Percentiles rank a stretch among this genome's conserved stretches.
phyloP scores from a whole-genome alignment of 768 basidiomycete species.

The Sistotremastrum suecicum region DNA sequence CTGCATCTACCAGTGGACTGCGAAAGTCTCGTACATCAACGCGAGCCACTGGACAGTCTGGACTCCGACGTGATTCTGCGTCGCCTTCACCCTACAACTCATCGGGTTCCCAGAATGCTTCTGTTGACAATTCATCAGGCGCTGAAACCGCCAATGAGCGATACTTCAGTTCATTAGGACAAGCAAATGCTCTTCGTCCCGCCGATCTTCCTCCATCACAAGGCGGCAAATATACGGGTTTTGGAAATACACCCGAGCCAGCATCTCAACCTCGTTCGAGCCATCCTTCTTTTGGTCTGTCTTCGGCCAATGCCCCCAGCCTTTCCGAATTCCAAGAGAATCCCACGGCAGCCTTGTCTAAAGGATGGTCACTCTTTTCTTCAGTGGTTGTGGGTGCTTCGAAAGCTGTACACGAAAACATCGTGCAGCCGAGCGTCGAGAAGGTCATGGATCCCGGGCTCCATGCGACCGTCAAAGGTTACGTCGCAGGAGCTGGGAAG shows the following conservation, averaged over 20 bases:
- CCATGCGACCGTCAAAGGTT: slow-evolving; percentile 59
- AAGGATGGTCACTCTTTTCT: slow-evolving; percentile 95
- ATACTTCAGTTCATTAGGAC: slow-evolving; percentile 76
- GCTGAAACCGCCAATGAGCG: slow-evolving; percentile 74
- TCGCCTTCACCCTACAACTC: slow-evolving; percentile 39
- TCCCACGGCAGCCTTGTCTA: slow-evolving; percentile 71
- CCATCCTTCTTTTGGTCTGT: slow-evolving; percentile 57
- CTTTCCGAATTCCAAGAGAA: slow-evolving; percentile 76
- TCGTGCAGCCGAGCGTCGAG: slow-evolving; percentile 84
- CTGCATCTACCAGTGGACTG: slow-evolving; percentile 67
- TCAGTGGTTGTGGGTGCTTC: slow-evolving; percentile 71
- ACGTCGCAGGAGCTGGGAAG: slow-evolving; percentile 55
- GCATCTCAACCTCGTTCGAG: slow-evolving; percentile 24
- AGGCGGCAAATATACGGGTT: slow-evolving; percentile 87
- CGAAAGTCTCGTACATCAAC: slow-evolving; percentile 73
- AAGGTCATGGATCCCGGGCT: slow-evolving; percentile 69
- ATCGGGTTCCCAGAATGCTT: slow-evolving; percentile 29
- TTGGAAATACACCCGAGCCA: slow-evolving; percentile 73
- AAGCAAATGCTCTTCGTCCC: slow-evolving; percentile 64
- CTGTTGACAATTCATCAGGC: slow-evolving; percentile 26
- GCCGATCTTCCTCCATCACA: slow-evolving; percentile 80
- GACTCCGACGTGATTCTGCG: slow-evolving; percentile 39
- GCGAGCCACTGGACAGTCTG: slow-evolving; percentile 32
- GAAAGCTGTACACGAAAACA: slow-evolving; percentile 65
- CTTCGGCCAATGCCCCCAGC: slow-evolving; percentile 68